These are phyloP conservation scores for Henckelia pumila DNA, from an alignment of 257 asterid genomes.

Conservation along the genomic window DNA sequence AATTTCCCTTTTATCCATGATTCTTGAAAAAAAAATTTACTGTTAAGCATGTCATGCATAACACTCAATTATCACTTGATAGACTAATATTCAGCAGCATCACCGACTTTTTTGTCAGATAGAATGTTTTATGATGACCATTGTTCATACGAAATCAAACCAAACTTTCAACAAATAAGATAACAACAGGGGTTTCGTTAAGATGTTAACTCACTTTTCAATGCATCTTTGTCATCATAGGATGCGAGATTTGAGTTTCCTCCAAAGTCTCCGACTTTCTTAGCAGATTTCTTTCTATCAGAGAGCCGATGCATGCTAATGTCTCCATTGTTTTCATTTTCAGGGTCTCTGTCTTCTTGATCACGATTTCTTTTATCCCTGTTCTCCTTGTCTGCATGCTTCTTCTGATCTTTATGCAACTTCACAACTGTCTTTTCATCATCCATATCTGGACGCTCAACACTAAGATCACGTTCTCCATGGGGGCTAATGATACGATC, in stretches of 20 bases:
- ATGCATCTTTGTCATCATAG: conserved; percentile 70
- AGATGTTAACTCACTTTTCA: conserved; percentile 74
- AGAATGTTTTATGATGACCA: conserved; percentile 13
- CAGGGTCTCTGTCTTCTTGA: conserved; percentile 69
- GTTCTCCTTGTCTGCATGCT: conserved; percentile 69
- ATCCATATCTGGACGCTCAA: conserved; percentile 76
- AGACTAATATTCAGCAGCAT: neutral
- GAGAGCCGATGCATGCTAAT: conserved; percentile 54
- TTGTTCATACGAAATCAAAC: conserved; percentile 16
- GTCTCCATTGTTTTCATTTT: conserved; percentile 66
- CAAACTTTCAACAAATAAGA: conserved; percentile 11
- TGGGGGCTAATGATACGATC: conserved; percentile 64
- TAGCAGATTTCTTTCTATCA: conserved; percentile 70
- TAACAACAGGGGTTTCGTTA: neutral
- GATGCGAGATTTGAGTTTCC: conserved; percentile 57
- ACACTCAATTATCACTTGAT: neutral
- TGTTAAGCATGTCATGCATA: neutral
- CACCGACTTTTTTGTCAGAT: neutral
- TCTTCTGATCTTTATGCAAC: conserved; percentile 82
- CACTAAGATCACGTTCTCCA: conserved; percentile 71
- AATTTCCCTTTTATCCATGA: neutral
- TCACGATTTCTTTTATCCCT: conserved; percentile 72
- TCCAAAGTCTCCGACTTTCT: conserved; percentile 70
- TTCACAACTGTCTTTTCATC: conserved; percentile 71
- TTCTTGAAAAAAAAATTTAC: neutral